These are phyloP conservation scores for Gentiana macrophylla DNA, from an alignment of 257 asterid species.

Conservation along the genomic window DNA sequence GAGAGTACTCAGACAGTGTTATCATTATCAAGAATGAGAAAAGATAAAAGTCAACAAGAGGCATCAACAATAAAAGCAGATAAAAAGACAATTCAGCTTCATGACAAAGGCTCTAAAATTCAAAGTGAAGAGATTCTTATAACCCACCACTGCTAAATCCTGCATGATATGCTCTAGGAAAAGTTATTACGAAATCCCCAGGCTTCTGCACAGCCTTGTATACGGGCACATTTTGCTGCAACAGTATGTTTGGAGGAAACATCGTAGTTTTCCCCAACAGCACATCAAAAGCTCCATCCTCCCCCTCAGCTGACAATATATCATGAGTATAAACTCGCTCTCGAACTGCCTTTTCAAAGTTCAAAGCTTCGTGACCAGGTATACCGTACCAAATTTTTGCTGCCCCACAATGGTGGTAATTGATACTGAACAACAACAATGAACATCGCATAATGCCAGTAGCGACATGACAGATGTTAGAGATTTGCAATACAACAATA, in stretches of 20 bases:
- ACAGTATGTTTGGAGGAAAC: slow-evolving; percentile 81
- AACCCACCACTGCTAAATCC: slow-evolving; percentile 94
- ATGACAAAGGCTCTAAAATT: background rate
- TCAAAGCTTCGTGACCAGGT: slow-evolving; percentile 90
- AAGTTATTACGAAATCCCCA: slow-evolving; percentile 82
- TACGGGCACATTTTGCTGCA: slow-evolving; percentile 75
- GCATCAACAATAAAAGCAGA: background rate
- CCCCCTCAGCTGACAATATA: slow-evolving; percentile 71
- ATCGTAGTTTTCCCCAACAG: slow-evolving; percentile 91
- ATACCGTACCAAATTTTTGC: slow-evolving; percentile 98
- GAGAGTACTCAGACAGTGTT: no score
- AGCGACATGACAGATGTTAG: background rate
- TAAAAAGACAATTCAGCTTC: background rate
- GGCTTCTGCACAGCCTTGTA: slow-evolving; percentile 95
- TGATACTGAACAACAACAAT: slow-evolving; percentile 44
- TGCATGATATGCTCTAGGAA: slow-evolving; percentile 97
- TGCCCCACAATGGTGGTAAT: slow-evolving; percentile 97
- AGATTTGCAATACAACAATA: slow-evolving; percentile 3
- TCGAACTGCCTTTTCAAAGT: slow-evolving; percentile 72
- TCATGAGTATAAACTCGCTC: slow-evolving; percentile 67
- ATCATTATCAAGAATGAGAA: background rate
- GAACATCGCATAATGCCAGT: background rate
- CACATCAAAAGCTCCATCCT: slow-evolving; percentile 95
- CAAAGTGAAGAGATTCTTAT: background rate
- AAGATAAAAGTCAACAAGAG: background rate